phyloP scores from a whole-genome alignment of 192 early-diverging fungal species.

The Haplosporangium gracile region DNA sequence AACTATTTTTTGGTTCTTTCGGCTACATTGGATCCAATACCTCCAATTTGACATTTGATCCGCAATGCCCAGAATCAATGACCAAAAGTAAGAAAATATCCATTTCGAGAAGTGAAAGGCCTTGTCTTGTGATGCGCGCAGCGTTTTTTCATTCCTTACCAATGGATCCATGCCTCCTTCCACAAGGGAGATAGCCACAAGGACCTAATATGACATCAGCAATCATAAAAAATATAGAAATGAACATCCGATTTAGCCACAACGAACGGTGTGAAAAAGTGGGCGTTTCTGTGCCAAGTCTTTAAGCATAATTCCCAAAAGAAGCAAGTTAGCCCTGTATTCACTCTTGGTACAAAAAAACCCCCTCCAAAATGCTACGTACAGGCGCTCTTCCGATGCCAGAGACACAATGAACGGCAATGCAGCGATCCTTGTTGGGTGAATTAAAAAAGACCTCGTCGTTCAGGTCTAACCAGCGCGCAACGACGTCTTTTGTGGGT shows the following conservation, averaged over 20 bases:
- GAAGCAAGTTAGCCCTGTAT: background rate
- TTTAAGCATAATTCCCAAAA: background rate
- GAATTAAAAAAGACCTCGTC: constrained; percentile 45
- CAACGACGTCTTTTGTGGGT: constrained; percentile 57
- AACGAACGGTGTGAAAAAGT: background rate
- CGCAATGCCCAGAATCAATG: background rate
- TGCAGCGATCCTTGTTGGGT: constrained; percentile 19
- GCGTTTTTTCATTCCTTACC: constrained; percentile 40
- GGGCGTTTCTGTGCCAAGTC: background rate
- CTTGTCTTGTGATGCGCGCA: background rate
- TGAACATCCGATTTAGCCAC: background rate
- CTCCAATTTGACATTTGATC: background rate
- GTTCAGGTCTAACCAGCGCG: constrained; percentile 59
- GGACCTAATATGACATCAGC: constrained; percentile 51
- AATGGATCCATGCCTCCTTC: constrained; percentile 82
- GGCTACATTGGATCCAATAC: background rate
- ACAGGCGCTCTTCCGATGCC: constrained; percentile 86
- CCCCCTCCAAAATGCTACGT: constrained; percentile 20
- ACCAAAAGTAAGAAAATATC: background rate
- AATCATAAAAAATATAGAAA: background rate
- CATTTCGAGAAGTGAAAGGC: background rate
- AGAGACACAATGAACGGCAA: constrained; percentile 80
- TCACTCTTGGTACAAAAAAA: background rate
- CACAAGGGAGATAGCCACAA: constrained; percentile 79
- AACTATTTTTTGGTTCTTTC: background rate